A percentile compares a stretch with the other conserved stretches of the same genome.
phyloP scores from a whole-genome alignment of 2,329 filamentous ascomycete species.

The Alternaria sp. region DNA sequence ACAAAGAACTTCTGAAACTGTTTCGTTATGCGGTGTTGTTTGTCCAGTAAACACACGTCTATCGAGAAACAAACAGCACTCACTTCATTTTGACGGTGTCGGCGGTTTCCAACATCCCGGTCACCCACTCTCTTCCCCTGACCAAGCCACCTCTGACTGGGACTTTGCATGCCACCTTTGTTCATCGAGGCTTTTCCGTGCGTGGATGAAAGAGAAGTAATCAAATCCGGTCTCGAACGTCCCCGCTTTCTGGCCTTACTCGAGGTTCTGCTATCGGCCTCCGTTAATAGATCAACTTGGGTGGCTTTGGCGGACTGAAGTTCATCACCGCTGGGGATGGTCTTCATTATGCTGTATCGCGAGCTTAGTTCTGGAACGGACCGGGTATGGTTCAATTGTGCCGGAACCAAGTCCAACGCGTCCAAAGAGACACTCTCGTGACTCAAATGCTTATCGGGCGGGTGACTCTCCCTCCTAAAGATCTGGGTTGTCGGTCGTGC shows the following conservation, averaged over 20 bases:
- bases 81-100: constrained; percentile 38
- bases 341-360: constrained; percentile 36
- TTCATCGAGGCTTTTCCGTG: constrained; percentile 34
- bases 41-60: constrained; percentile 27
- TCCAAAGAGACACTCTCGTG: constrained; percentile 2
- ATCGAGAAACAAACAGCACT: constrained; percentile 39
- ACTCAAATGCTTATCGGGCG: constrained; percentile 6
- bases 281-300: constrained; percentile 32
- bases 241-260: constrained; percentile 32
- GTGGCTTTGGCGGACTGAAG: constrained; percentile 26
- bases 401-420: constrained; percentile 15
- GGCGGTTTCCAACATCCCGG: constrained; percentile 18
- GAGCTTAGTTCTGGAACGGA: constrained; percentile 26
- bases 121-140: constrained; percentile 31
- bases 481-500: constrained; percentile 22
- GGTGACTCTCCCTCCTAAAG: constrained; percentile 20
- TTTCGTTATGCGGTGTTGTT: constrained; percentile 36
- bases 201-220: constrained; percentile 33
- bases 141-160: constrained; percentile 21
- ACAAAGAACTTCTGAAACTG: constrained; percentile 34
- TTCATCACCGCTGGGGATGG: constrained; percentile 35
- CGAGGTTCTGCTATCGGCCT: constrained; percentile 35
- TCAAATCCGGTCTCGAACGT: constrained; percentile 29
- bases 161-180: constrained; percentile 29
- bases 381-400: constrained; percentile 26